These are phyloP conservation scores for Salix koriyanagi DNA, from an alignment of 345 rosid genomes.

Conservation along the genomic window DNA sequence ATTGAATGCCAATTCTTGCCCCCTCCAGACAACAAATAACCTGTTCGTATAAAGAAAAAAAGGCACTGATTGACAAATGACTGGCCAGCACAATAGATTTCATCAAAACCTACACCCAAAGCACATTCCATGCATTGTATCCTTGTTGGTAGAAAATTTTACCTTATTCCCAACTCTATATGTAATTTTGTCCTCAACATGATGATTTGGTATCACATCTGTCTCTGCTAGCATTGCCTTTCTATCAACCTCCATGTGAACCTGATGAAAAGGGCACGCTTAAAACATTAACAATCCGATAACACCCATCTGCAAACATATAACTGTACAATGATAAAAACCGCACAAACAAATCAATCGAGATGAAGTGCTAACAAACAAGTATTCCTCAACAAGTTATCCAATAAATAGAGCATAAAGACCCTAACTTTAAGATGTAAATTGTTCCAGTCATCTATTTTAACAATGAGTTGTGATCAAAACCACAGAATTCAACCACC, in stretches of 20 bases:
- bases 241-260: conserved; percentile 91
- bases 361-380: not conserved
- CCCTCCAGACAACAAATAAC: conserved; percentile 85
- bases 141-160: conserved; percentile 5
- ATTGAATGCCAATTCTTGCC: conserved; percentile 85
- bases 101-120: not conserved
- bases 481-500: not conserved
- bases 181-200: conserved; percentile 59
- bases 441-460: conserved; percentile 1
- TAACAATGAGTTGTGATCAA: conserved; percentile 11
- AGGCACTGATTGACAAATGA: not conserved
- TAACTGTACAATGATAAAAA: not conserved
- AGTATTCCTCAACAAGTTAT: not conserved
- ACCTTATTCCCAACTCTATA: conserved; percentile 84
- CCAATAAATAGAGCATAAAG: conserved; percentile 1
- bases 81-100: not conserved
- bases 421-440: not conserved
- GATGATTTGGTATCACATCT: conserved; percentile 27
- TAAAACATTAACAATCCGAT: not conserved
- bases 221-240: conserved; percentile 58
- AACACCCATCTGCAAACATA: not conserved
- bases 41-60: conserved; percentile 34
- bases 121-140: not conserved
- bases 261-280: conserved; percentile 35
- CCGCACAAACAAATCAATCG: not conserved